Base-by-base conservation (phyloP, 2,329 filamentous ascomycete species). In the Fusarium sp. region DNA sequence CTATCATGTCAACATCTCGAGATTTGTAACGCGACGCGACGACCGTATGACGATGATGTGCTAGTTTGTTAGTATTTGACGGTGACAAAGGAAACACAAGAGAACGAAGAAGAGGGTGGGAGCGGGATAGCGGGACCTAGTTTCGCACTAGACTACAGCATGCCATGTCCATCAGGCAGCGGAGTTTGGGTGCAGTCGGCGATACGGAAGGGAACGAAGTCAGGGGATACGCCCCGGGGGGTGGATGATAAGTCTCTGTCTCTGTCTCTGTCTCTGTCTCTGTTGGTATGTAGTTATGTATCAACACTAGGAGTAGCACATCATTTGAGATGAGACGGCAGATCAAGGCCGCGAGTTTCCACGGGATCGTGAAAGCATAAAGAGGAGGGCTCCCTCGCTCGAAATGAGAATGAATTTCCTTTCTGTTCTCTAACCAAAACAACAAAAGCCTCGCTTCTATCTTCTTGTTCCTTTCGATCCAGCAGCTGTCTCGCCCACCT, bases 351-450 rank as follows among this genome's bases (percentile, higher is more conserved):
- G 42, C 41, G 28, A 63, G 61, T 48, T 63, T 47, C 33, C 45
- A 48, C 36, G 58, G 41, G 41, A 54, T 71, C 54, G 42, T 57
- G 49, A 45, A 66, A 76, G 75, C 77, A 79, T 79, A 79, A 79
- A 78, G 76, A 79, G 77, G 65, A 72, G 61, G 70, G 55, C 47
- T 67, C 70, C 76, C 77, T 77, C 80, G 70, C 65, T 74, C 69
- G 31, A 70, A 44, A 47, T 44, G 17, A 36, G 38, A 11, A 13
- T 60, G 38, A 11, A 6, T 60, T 59, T 42, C 57, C 48, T 66
- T 69, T 63, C 51, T 57, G 33, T 66, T 72, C 61, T 44, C 56
- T 64, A 71, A 63, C 61, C 70, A 78, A 67, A 76, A 55, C 70
- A 75, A 65, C 66, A 59, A 35, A 59, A 35, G 47, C 64, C 56